These are phyloP conservation scores for Powellomyces hirtus DNA, from an alignment of 192 early-diverging fungal genomes.

Conservation along the genomic window DNA sequence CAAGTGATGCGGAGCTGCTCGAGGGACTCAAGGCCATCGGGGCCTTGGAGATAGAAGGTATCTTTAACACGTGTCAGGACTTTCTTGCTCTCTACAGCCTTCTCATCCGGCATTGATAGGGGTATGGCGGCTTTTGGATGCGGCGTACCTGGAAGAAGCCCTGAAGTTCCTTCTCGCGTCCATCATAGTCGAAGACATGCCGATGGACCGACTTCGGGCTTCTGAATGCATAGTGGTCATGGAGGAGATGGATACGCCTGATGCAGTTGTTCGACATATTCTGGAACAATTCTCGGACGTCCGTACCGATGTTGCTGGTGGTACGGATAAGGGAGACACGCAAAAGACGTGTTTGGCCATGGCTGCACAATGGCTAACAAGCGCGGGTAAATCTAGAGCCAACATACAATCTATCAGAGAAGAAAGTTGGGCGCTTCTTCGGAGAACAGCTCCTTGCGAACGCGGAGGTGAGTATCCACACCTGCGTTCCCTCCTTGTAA, in stretches of 20 bases:
- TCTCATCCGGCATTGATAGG: slow-evolving; percentile 11
- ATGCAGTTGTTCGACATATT: slow-evolving; percentile 20
- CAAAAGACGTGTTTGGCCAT: too few relatives aligned
- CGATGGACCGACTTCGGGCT: background rate
- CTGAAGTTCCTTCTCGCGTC: background rate
- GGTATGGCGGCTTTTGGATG: slow-evolving; percentile 19
- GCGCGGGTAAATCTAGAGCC: too few relatives aligned
- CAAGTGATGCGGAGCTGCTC: slow-evolving; percentile 27
- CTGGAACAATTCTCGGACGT: slow-evolving; percentile 19
- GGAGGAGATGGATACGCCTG: slow-evolving; percentile 27
- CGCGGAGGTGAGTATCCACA: slow-evolving; percentile 15
- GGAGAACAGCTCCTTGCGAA: slow-evolving; percentile 36
- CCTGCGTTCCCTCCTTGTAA: too few relatives aligned
- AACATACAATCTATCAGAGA: slow-evolving; percentile 9
- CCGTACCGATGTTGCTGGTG: background rate
- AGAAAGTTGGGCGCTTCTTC: slow-evolving; percentile 33
- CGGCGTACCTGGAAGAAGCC: slow-evolving; percentile 3
- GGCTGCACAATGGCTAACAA: too few relatives aligned
- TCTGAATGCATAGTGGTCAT: slow-evolving; percentile 17
- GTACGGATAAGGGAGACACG: background rate
- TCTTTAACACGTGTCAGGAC: too few relatives aligned
- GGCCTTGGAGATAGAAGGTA: slow-evolving; percentile 32
- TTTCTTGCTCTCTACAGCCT: too few relatives aligned
- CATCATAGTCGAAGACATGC: slow-evolving; percentile 8
- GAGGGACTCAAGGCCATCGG: slow-evolving; percentile 21